Evolutionary conservation across 352 stramenopile genomes (phyloP), one percentile per base, ranked within the genome.

Genomic region (Thalassiosira exigua): DNA sequence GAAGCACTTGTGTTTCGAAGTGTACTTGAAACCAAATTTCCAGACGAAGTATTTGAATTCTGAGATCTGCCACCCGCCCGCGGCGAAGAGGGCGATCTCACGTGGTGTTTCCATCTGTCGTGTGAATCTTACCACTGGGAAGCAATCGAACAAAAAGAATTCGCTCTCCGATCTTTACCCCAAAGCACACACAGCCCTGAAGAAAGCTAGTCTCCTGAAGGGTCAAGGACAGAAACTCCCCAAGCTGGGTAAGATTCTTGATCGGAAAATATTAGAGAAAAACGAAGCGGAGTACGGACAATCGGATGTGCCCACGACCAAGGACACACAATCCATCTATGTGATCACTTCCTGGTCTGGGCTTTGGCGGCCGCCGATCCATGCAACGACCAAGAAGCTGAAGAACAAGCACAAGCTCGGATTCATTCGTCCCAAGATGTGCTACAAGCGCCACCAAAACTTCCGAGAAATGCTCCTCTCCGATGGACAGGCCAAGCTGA

Each of bases 1-100:
- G 24, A 24, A 62, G 42, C 24, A 62, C 53, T 26, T 60, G 12
- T 60, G 52, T 33, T 60, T 60, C 17, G 52, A 32, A 19, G 9
- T 60, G 2, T 30, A 32, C 52, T 39, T 26, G 7, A 60, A 60
- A 26, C 52, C 52, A 33, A 30, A 30, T 26, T 60, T 17, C 52
- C 52, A 60, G 32, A 32, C 52, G 32, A 60, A 60, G 22, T 60
- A 60, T 30, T 26, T 30, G 17, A 60, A 30, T 14, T 19, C 33
- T 30, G 52, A 26, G 5, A 60, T 19, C 17, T 17, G 19, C 26
- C 52, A 11, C 52, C 3, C 52, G 3, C 27, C 2, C n/a, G 52
- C 52, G 12, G 36, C 24, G 24, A 62, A 62, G 53, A 32, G 21
- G 5, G 53, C 53, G 12, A 62, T 62, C 21, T 3, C 26, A 9